Base-by-base conservation (phyloP, 352 stramenopile species). In the Thraustochytrium sp. region DNA sequence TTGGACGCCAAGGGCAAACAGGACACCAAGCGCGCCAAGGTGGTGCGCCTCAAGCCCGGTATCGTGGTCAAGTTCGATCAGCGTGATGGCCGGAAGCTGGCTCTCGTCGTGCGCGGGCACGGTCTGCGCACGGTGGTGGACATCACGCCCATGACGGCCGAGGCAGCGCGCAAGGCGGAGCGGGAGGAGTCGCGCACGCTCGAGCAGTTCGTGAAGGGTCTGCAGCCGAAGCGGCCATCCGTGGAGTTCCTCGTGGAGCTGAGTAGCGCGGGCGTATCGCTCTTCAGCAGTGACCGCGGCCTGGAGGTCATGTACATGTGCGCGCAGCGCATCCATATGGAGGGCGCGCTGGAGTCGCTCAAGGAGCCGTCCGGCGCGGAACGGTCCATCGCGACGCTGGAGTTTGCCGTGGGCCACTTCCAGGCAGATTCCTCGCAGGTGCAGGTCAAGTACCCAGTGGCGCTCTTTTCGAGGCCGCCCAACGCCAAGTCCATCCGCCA, bases 361-460 rank as follows among this genome's bases (percentile, higher is more conserved):
- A 18, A 44, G 26, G 38, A 76, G 21, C 54, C 5, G 4, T 51
- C 51, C 26, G 37, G 48, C 5, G 4, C 18, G 36, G 36, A 40
- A 8, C n/a, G n/a, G 49, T 11, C 18, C 8, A 8, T n/a, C 37
- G 1, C 5, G 1, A 54, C 74, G n/a, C 26, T n/a, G 9, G 74
- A 82, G 42, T 42, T 82, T 2, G 51, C 36, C 11, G 55, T 82
- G 51, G 74, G 36, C 11, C 74, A 63, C 36, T 76, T 82, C n/a
- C 74, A 82, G 31, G 42, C 46, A 2, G 74, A 82, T 31, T 82
- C 74, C 36, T 76, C 74, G n/a, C 74, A 76, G 74, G 74, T 76
- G 31, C 23, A 82, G 21, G 74, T 51, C 36, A 82, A 76, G 40
- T 82, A 73, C 31, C 74, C 74, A 9, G 46, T 82, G 16, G 36